Evolutionary conservation across 2,329 filamentous ascomycete genomes (phyloP).

Genomic region (Fusarium udum): DNA sequence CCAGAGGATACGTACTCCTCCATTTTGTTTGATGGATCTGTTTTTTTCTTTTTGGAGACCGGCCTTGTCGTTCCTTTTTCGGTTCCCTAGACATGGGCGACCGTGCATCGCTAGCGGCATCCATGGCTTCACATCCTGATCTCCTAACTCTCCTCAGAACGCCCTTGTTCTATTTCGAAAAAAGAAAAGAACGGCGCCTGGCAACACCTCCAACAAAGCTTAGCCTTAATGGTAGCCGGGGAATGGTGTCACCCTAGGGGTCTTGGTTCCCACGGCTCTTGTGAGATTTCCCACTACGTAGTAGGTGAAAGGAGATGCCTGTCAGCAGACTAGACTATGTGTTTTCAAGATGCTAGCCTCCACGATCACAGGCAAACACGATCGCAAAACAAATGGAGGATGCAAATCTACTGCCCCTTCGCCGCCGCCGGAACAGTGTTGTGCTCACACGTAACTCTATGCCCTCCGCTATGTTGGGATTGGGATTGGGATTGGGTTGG

Average conservation of each 20-base stretch:
- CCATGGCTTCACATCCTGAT: slow-evolving; percentile 21
- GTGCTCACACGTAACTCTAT: neutral
- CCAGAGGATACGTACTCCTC: slow-evolving; percentile 11
- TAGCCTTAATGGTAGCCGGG: slow-evolving; percentile 35
- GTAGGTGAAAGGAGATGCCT: slow-evolving; percentile 4
- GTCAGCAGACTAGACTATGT: slow-evolving; percentile 22
- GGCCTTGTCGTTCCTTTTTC: slow-evolving; percentile 9
- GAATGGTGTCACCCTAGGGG: slow-evolving; percentile 32
- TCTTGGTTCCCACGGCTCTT: neutral
- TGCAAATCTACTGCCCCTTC: neutral
- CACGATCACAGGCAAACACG: slow-evolving; percentile 3
- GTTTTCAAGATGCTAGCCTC: slow-evolving; percentile 22
- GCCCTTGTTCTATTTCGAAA: slow-evolving; percentile 24
- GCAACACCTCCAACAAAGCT: slow-evolving; percentile 36
- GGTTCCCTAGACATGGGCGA: slow-evolving; percentile 12
- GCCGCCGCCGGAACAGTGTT: neutral
- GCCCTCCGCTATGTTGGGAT: slow-evolving; percentile 11
- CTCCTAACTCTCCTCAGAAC: slow-evolving; percentile 26
- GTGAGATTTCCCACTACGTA: neutral
- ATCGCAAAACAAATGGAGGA: neutral
- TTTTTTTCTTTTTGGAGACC: neutral
- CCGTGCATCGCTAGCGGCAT: slow-evolving; percentile 39
- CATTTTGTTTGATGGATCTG: slow-evolving; percentile 19
- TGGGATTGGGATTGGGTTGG: slow-evolving; percentile 16
- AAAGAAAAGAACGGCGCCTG: slow-evolving; percentile 29